phyloP scores from a whole-genome alignment of 1,139 yeast genomes.

The Magnusiomyces tetraspermus region DNA sequence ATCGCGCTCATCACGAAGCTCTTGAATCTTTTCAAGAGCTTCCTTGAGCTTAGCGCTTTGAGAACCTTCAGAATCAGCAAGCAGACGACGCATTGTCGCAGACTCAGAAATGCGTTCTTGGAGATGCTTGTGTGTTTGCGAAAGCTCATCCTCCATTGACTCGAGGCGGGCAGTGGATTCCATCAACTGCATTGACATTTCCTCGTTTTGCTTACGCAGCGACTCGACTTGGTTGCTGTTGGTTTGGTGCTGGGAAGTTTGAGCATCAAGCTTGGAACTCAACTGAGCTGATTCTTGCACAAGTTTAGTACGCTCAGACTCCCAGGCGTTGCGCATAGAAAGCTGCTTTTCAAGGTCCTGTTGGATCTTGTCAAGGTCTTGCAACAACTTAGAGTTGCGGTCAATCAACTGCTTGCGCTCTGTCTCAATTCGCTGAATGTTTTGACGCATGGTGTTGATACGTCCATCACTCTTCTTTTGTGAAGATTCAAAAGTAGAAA shows the following conservation, averaged over 20 bases:
- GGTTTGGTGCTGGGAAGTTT: conserved; percentile 8
- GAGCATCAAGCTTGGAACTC: conserved; percentile 40
- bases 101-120: conserved; percentile 79
- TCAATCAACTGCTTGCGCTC: conserved; percentile 20
- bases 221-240: conserved; percentile 35
- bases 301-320: conserved; percentile 28
- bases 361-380: conserved; percentile 22
- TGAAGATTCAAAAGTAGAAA: conserved; percentile 5
- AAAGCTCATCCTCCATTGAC: conserved; percentile 67
- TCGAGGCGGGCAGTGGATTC: conserved; percentile 57
- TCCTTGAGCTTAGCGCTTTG: conserved; percentile 43
- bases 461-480: conserved; percentile 22
- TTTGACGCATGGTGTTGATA: conserved; percentile 20
- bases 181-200: conserved; percentile 53
- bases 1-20: conserved; percentile 48
- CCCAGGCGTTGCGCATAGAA: conserved; percentile 13
- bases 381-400: conserved; percentile 16
- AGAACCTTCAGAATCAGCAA: conserved; percentile 58
- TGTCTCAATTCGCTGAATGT: conserved; percentile 23
- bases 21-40: conserved; percentile 36
- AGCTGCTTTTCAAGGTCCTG: conserved; percentile 18
- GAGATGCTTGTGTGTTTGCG: conserved; percentile 59
- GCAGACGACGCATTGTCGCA: conserved; percentile 56
- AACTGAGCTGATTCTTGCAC: conserved; percentile 38
- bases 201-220: conserved; percentile 68